Conservation (phyloP, 2,329 filamentous ascomycete genomes). For the Apiospora koreana region DNA sequence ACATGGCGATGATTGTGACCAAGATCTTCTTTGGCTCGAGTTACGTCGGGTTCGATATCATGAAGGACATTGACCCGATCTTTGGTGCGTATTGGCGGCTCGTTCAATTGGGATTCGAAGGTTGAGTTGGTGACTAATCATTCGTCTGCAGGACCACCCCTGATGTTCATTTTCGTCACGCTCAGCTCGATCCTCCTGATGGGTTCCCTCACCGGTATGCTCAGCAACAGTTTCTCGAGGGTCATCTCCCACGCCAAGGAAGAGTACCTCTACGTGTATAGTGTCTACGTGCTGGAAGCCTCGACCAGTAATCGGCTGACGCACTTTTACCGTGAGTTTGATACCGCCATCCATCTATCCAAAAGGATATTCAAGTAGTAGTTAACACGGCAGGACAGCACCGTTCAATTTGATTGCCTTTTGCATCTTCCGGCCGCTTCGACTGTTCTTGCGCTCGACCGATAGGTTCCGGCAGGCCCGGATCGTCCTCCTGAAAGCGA, state of each 20-base stretch:
- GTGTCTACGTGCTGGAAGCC: conserved; percentile 64
- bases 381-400: conserved; percentile 29
- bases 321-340: conserved; percentile 59
- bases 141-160: conserved; percentile 45
- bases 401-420: conserved; percentile 76
- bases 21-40: conserved; percentile 81
- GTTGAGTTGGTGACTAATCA: conserved; percentile 13
- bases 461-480: conserved; percentile 62
- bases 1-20: conserved; percentile 76
- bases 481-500: conserved; percentile 63
- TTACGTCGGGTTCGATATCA: conserved; percentile 72
- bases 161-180: conserved; percentile 74
- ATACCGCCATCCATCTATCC: no score
- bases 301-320: conserved; percentile 69
- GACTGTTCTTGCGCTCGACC: conserved; percentile 66
- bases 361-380: not conserved
- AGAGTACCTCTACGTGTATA: conserved; percentile 79
- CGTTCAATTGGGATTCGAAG: not conserved
- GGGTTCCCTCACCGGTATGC: conserved; percentile 75
- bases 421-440: conserved; percentile 69
- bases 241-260: conserved; percentile 66
- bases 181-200: conserved; percentile 78
- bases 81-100: conserved; percentile 39
- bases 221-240: conserved; percentile 73
- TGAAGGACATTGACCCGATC: conserved; percentile 59